Evolutionary conservation across 805 yeast genomes (phyloP).

Genomic region (Lipomyces yamadae): DNA sequence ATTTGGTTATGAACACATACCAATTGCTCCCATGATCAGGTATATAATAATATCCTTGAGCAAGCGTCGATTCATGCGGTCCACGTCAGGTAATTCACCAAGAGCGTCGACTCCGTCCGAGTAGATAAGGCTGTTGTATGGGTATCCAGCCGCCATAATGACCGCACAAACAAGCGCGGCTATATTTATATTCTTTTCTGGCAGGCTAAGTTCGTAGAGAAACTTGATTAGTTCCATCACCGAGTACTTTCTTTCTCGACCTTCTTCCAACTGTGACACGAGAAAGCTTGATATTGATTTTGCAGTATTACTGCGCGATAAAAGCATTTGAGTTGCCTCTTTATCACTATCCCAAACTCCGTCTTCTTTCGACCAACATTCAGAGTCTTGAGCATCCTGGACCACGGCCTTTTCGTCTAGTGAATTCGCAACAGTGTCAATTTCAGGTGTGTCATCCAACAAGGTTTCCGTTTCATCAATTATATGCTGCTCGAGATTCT

Average conservation of each 20-base stretch:
- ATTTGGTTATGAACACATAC: conserved; percentile 40
- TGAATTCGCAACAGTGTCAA: conserved; percentile 22
- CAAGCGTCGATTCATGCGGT: conserved; percentile 45
- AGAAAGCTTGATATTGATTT: conserved; percentile 30
- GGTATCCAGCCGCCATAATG: conserved; percentile 34
- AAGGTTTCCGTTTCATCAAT: conserved; percentile 17
- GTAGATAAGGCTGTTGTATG: conserved; percentile 49
- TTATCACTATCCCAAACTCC: conserved; percentile 14
- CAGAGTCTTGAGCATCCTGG: conserved; percentile 13
- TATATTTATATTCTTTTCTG: conserved; percentile 28
- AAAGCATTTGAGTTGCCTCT: conserved; percentile 20
- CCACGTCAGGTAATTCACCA: conserved; percentile 43
- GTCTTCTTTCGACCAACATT: conserved; percentile 16
- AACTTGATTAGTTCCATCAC: conserved; percentile 20
- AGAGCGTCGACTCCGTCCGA: conserved; percentile 44
- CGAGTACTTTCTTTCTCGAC: conserved; percentile 21
- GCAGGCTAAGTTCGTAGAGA: conserved; percentile 21
- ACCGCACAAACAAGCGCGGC: conserved; percentile 25
- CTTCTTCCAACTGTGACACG: background rate
- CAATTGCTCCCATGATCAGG: conserved; percentile 49
- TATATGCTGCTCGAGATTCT: conserved; percentile 32
- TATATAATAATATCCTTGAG: conserved; percentile 49
- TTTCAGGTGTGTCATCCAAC: conserved; percentile 15
- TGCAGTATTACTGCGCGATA: conserved; percentile 28
- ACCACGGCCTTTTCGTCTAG: conserved; percentile 33